Evolutionary conservation across 2,329 filamentous ascomycete genomes (phyloP), one percentile per base, ranked within the genome.

Genomic region (Simplicillium aogashimaense): DNA sequence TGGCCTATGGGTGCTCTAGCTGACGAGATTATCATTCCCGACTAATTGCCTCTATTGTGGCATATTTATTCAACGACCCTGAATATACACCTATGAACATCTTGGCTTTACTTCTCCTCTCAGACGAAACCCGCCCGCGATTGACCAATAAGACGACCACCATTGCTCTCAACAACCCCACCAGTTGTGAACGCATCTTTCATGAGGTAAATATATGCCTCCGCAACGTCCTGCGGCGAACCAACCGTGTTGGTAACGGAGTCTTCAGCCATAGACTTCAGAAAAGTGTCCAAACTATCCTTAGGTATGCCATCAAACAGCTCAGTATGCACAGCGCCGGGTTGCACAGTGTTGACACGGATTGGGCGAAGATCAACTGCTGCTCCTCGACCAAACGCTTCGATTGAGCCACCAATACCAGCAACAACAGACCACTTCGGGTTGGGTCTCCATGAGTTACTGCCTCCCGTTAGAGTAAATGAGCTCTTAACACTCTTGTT

Each of bases 281-380:
- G 18, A 15, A 43, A 39, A 2, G 9, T 25, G 11, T 40, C 40
- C 25, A 49, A 41, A 2, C 35, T 11, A 3, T 42, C 37, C 7
- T 29, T 39, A 30, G 43, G 45, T n/a, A 46, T 28, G 1, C 31
- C 38, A 39, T 48, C 38, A 37, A 56, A 50, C 25, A 71, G 40
- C 33, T 66, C 64, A 6, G 74, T 78, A 31, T 66, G 54, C 0
- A 74, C 63, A 0, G 64, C 60, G 0, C 79, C 81, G 0, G 78
- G 76, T 39, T 58, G 63, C 2, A 84, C 73, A 1, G 70, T 52
- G 51, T 85, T 85, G 18, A 83, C 78, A 2, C 81, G 60, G 8
- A 83, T 57, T 0, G 81, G 81, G 45, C 67, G 69, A 41, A 86
- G 51, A 49, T 84, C 79, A 28, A 83, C 50, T 2, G 80, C 80